Evolutionary conservation across 2,329 filamentous ascomycete genomes (phyloP), one percentile per base, ranked within the genome.

Genomic region (Talaromyces sp.): DNA sequence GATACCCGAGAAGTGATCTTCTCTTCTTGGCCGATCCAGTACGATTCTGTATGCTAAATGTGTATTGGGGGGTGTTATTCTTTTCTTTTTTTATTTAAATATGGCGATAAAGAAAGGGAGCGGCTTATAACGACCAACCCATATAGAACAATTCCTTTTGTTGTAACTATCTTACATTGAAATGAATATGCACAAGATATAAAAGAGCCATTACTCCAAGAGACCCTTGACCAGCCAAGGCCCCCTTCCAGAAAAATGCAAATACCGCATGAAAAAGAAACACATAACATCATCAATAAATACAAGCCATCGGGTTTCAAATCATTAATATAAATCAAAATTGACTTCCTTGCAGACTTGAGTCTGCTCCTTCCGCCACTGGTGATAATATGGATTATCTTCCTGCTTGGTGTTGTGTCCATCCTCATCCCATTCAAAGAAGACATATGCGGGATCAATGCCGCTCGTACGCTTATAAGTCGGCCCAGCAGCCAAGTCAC

Each of bases 271-370:
- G 1, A 30, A 56, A 23, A 18, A 27, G 10, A 56, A 42, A 56
- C n/a, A n/a, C 54, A 44, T 44, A 10, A 33, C 30, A 30, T 56
- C 54, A 23, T 56, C 5, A 36, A n/a, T 33, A 56, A 34, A 33
- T 16, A 54, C 30, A 56, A 56, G 3, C 23, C 34, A 42, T 47
- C n/a, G 18, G 3, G 3, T 30, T 6, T 12, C 10, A 23, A 59
- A 53, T 5, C 14, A 5, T 56, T 34, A 62, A 44, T 62, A 62
- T n/a, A 42, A 27, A 60, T 73, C 74, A 65, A 76, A 66, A 62
- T 76, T 69, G n/a, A 78, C 52, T 0, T 73, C 76, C 6, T 70
- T 67, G 60, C 76, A 79, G 28, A 77, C 71, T 57, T 73, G 69
- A 60, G 68, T 63, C 59, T 75, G 67, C 57, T 73, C 68, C 18